Base-by-base conservation (phyloP, 2,329 filamentous ascomycete species). In the Ceratocystis diversiconidia region DNA sequence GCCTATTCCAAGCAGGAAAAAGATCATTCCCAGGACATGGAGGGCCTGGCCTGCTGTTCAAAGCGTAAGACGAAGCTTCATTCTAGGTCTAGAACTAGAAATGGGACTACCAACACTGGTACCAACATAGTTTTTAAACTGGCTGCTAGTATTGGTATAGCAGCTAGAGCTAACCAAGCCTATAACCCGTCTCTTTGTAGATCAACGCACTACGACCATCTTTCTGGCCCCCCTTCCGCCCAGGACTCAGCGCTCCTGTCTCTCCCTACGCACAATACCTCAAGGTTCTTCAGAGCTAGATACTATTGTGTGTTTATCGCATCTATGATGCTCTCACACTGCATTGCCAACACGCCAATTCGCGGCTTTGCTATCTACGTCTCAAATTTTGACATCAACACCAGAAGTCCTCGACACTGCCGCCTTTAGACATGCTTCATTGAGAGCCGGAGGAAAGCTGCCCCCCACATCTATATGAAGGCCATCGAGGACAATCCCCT, bases 321-420 rank as follows among this genome's bases (percentile, higher is more conserved):
- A 17, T 73, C 72, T 0, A 69, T 82, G 41, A 68, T 82, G 1
- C 70, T 82, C 1, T 73, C 78, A 0, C 76, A 76, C 0, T 77
- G 74, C 62, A 74, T 81, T 17, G 70, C 76, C 12, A 66, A 70
- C 1, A 73, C 73, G 8, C 72, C 73, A 0, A 71, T 81, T 46
- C 43, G 68, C 1, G 64, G 71, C 0, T 72, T 75, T 17, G 68
- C 75, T 1, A 70, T 71, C 0, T 72, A 79, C 3, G 72, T 76
- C 69, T 72, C 12, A 69, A 69, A 2, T 82, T 78, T 73, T 59
- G 72, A 4, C 57, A 69, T 25, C 10, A 30, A 32, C 28, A 69
- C 22, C 2, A 19, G 15, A 15, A 28, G 22, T 6, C 52, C 7
- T 12, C 50, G 19, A 12, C 50, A 22, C 10, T 30, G 17, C 17